These are phyloP conservation scores for Streptanthus diversifolius DNA, from an alignment of 345 rosid genomes.

Conservation along the genomic window DNA sequence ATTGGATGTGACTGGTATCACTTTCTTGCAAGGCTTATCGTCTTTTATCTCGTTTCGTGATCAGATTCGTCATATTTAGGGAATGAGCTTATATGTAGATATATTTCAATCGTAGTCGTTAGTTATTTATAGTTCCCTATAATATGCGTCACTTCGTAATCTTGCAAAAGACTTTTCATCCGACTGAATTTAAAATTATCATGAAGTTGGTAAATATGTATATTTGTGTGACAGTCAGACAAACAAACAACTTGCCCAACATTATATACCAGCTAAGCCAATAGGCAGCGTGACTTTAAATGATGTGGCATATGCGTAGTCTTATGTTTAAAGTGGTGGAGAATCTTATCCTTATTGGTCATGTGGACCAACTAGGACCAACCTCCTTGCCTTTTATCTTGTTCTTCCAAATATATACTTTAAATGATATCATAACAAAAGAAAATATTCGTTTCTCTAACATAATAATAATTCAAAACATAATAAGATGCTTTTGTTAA, in stretches of 20 bases:
- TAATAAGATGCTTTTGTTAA: conserved; percentile 1
- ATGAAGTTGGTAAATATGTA: neutral
- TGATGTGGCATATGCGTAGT: conserved; percentile 28
- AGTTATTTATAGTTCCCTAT: conserved; percentile 19
- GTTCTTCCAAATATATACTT: conserved; percentile 11
- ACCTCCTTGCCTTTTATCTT: conserved; percentile 19
- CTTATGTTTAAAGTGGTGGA: conserved; percentile 12
- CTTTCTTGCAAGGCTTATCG: conserved; percentile 18
- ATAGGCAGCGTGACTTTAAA: conserved; percentile 4
- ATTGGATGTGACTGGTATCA: conserved; percentile 19
- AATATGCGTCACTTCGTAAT: conserved; percentile 18
- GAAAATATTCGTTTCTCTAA: neutral
- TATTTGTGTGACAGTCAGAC: conserved; percentile 9
- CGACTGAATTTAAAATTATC: neutral
- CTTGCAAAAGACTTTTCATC: conserved; percentile 9
- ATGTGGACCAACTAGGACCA: conserved; percentile 34
- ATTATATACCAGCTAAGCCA: conserved; percentile 28
- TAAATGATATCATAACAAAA: neutral
- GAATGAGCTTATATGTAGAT: conserved; percentile 3
- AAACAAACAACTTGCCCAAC: conserved; percentile 17
- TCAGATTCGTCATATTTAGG: neutral
- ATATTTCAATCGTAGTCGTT: conserved; percentile 6
- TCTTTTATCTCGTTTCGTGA: conserved; percentile 12
- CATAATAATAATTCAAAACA: neutral
- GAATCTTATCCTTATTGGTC: conserved; percentile 35